Base-by-base conservation (phyloP, 306 rosid genomes). In the Gillenia trifoliata region DNA sequence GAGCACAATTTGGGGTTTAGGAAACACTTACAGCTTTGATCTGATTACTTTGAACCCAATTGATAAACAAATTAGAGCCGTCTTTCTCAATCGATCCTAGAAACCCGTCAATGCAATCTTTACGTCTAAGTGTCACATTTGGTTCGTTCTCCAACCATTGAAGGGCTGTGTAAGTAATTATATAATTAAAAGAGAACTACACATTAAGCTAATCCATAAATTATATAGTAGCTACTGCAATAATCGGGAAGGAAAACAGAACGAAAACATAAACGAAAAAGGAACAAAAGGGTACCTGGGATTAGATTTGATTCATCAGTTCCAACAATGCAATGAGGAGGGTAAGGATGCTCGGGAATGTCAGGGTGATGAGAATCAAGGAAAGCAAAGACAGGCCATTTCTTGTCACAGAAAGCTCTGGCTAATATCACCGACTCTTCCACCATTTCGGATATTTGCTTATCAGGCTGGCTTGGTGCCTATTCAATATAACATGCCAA, bases 361-460 rank as follows among this genome's bases (percentile, higher is more conserved):
- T 91, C 87, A 0, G 93, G 96, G 64, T 90, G 91, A 77, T 94
- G 98, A 17, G 80, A 62, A 83, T 94, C 98, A 36, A 88, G 77
- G 54, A 86, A 90, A 72, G 90, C 98, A 41, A 87, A 85, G 79
- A 91, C 85, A 8, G 96, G 97, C 98, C 97, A 91, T 5, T 91
- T 85, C 56, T 82, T 91, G 33, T 83, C 91, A 69, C 88, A 79
- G 78, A 91, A 94, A 15, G 8, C 68, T 82, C 84, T 82, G n/a
- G 95, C 83, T 15, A 90, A 76, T 77, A 68, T 86, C 83, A 78
- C 88, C 0, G 90, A 69, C 78, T 91, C 95, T 8, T 87, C 82
- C 65, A 94, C 89, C 98, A 94, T 87, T 66, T 70, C 72, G 11
- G 93, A 80, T 65, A 91, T 86, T 80, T 77, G 87, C 64, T 85